These are phyloP conservation scores for Yamadazyma songkhlaensis DNA, from an alignment of 1,139 yeast genomes.

Conservation along the genomic window DNA sequence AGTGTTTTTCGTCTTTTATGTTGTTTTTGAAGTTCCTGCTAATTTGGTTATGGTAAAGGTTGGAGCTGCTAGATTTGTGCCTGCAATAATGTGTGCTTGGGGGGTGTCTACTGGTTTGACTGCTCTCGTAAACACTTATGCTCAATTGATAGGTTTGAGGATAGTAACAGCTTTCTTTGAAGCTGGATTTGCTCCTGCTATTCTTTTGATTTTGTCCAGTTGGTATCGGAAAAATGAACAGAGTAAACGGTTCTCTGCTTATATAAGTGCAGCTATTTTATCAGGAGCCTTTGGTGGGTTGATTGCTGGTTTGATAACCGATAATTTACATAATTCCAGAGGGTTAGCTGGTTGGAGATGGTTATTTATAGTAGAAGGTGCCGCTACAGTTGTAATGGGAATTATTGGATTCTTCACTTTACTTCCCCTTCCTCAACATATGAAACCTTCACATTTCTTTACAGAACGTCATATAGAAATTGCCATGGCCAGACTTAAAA, in stretches of 20 bases:
- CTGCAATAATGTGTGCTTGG: constrained; percentile 35
- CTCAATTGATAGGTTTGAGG: constrained; percentile 35
- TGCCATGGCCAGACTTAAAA: constrained; percentile 6
- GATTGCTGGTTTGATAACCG: constrained; percentile 33
- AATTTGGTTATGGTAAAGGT: constrained; percentile 27
- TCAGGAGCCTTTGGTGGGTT: constrained; percentile 37
- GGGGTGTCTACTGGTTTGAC: constrained; percentile 32
- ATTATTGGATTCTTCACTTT: constrained; percentile 19
- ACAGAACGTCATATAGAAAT: constrained; percentile 9
- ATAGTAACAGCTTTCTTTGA: constrained; percentile 36
- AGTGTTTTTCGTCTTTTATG: constrained; percentile 39
- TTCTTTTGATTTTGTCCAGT: constrained; percentile 34
- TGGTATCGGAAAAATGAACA: constrained; percentile 35
- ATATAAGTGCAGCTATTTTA: constrained; percentile 24
- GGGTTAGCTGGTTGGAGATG: constrained; percentile 31
- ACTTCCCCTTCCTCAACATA: constrained; percentile 15
- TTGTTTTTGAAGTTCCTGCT: constrained; percentile 42
- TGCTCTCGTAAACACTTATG: constrained; percentile 30
- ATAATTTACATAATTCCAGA: constrained; percentile 20
- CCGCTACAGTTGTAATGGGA: constrained; percentile 27
- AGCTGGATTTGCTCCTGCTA: constrained; percentile 39
- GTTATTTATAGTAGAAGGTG: constrained; percentile 31
- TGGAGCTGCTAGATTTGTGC: constrained; percentile 22
- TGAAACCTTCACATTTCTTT: constrained; percentile 8
- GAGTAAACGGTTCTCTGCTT: constrained; percentile 30